These are phyloP conservation scores for Diaporthe vaccinii DNA, from an alignment of 2,329 filamentous ascomycete species.

Conservation along the genomic window DNA sequence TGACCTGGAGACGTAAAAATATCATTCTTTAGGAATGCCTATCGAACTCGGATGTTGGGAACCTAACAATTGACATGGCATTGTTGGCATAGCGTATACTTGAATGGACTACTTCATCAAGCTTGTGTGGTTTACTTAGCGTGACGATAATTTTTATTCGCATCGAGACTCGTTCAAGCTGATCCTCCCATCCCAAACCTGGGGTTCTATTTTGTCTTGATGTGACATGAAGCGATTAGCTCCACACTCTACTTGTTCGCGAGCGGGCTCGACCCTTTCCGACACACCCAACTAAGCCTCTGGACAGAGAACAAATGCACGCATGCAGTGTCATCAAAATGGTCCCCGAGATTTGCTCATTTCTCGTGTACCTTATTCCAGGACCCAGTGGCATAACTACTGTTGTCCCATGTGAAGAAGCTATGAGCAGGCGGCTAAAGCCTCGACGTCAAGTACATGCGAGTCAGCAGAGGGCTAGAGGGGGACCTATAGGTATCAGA, in stretches of 20 bases:
- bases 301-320: neutral
- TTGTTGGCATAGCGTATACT: slow-evolving; percentile 31
- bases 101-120: slow-evolving; percentile 14
- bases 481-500: too few relatives aligned
- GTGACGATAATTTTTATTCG: neutral
- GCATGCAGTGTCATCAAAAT: neutral
- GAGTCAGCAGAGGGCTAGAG: too few relatives aligned
- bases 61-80: slow-evolving; percentile 11
- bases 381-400: too few relatives aligned
- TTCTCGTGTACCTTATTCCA: too few relatives aligned
- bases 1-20: neutral
- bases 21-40: neutral
- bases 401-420: too few relatives aligned
- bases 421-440: too few relatives aligned
- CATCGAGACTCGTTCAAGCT: neutral
- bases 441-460: too few relatives aligned
- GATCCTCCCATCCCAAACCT: neutral
- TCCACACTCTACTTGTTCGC: neutral
- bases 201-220: neutral
- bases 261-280: too few relatives aligned
- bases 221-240: neutral
- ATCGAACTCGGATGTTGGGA: neutral
- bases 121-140: neutral
- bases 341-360: too few relatives aligned
- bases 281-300: too few relatives aligned